Percentiles rank a stretch among this genome's conserved stretches.
These are phyloP conservation scores for Penicillium sp. DNA, from an alignment of 2,329 filamentous ascomycete species.

Conservation along the genomic window DNA sequence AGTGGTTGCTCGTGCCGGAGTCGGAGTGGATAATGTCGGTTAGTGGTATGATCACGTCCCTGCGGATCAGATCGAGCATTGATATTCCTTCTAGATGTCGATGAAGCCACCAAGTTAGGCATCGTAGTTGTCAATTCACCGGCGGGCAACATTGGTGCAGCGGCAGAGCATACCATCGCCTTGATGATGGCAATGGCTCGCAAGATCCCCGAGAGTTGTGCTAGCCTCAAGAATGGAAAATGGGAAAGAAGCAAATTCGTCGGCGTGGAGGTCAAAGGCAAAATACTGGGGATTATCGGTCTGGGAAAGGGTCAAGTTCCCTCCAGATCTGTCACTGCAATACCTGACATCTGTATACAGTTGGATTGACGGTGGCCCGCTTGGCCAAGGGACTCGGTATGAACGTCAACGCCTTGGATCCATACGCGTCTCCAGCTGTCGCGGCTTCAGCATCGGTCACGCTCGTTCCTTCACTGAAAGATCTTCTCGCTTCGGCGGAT, in stretches of 20 bases:
- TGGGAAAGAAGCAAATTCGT: slow-evolving; percentile 72
- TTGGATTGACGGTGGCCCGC: slow-evolving; percentile 72
- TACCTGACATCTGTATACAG: slow-evolving; percentile 28
- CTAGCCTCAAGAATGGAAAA: slow-evolving; percentile 62
- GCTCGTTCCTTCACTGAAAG: slow-evolving; percentile 52
- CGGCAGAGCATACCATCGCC: slow-evolving; percentile 70
- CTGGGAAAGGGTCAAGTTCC: slow-evolving; percentile 62
- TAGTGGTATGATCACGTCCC: slow-evolving; percentile 6
- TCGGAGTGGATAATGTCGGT: slow-evolving; percentile 74
- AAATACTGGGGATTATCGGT: slow-evolving; percentile 69
- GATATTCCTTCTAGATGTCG: slow-evolving; percentile 50
- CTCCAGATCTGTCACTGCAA: not conserved
- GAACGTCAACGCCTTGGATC: slow-evolving; percentile 68
- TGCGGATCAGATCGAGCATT: too few species aligned
- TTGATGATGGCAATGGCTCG: slow-evolving; percentile 68
- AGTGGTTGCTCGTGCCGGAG: slow-evolving; percentile 73
- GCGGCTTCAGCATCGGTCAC: slow-evolving; percentile 62
- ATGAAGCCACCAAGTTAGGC: slow-evolving; percentile 63
- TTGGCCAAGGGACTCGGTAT: slow-evolving; percentile 72
- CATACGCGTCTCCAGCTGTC: slow-evolving; percentile 68
- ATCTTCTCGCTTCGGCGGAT: slow-evolving; percentile 61
- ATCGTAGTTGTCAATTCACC: slow-evolving; percentile 78
- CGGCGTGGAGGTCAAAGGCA: slow-evolving; percentile 71
- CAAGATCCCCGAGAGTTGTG: slow-evolving; percentile 64
- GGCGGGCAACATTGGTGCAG: slow-evolving; percentile 72